These are phyloP conservation scores for Ogataea sp. DNA, from an alignment of 805 yeast species.

Conservation along the genomic window DNA sequence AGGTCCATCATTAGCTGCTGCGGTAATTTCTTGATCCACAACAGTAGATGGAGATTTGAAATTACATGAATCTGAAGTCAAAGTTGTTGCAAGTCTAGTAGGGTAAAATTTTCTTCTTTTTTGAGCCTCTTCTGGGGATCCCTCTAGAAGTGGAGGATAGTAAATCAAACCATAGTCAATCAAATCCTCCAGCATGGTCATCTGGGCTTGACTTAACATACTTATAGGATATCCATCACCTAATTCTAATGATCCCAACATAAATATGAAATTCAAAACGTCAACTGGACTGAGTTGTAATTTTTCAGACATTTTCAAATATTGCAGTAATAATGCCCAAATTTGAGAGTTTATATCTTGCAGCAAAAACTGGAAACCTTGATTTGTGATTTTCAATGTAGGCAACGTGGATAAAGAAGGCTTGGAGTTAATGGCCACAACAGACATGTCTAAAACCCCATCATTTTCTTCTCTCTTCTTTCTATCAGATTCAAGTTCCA, in stretches of 20 bases:
- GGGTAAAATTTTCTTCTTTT: conserved; percentile 62
- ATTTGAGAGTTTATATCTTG: conserved; percentile 93
- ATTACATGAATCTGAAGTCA: conserved; percentile 76
- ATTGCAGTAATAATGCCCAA: conserved; percentile 87
- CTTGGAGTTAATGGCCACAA: conserved; percentile 1
- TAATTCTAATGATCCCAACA: conserved; percentile 85
- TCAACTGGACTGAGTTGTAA: conserved; percentile 94
- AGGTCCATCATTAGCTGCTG: conserved; percentile 11
- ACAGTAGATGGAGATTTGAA: conserved; percentile 68
- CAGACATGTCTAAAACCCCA: conserved; percentile 11
- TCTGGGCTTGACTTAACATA: conserved; percentile 71
- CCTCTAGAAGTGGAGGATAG: conserved; percentile 14
- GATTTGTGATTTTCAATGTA: conserved; percentile 67
- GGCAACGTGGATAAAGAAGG: conserved; percentile 14
- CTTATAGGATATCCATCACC: conserved; percentile 78
- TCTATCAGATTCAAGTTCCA: conserved; percentile 52
- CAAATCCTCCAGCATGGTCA: conserved; percentile 79
- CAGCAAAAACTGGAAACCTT: conserved; percentile 87
- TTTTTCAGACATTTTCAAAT: conserved; percentile 75
- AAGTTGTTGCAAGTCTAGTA: conserved; percentile 79
- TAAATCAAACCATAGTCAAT: conserved; percentile 88
- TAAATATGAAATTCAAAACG: conserved; percentile 85
- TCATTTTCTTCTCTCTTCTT: conserved; percentile 18
- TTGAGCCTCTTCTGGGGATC: conserved; percentile 31
- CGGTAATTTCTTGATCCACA: conserved; percentile 54